Base-by-base conservation (phyloP, 495 filamentous ascomycete species). In the Cairneyella variabilis region DNA sequence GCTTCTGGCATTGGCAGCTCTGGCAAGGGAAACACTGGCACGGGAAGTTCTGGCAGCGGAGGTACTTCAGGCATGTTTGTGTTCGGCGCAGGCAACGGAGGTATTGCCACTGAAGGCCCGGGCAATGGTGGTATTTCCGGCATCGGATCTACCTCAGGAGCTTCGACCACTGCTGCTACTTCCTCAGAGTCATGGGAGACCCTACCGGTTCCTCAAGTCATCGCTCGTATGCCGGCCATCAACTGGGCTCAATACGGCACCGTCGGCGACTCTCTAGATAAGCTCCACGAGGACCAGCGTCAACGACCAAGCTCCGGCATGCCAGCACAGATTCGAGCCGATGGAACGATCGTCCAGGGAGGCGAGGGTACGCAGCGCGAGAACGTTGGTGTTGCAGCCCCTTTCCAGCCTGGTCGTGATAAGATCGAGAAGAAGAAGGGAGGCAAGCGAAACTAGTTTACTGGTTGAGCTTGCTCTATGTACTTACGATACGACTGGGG, bases 241-340 rank as follows among this genome's bases (percentile, higher is more conserved):
- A 95, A 95, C 71, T 96, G 91, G 91, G 80, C 81, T 5, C 89
- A 95, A 64, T 96, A 96, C 65, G 85, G 85, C 53, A 74, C 95
- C 16, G 83, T 90, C 1, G 90, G 90, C 22, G 84, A 87, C 51
- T 75, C 85, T 10, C 69, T 96, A 39, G 89, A 95, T 64, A 85
- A 84, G 66, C 74, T 95, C 58, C 91, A 96, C 69, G 77, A 80
- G 50, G 86, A 93, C 68, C 89, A 95, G 67, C 59, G 79, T 25
- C 68, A 69, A 44, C 74, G 86, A 34, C 90, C 90, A 0, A 71
- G 68, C 21, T 58, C 77, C 14, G 85, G 83, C 1, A 68, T 73
- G 41, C 83, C 85, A 5, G 61, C 65, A 5, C 28, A 52, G 10
- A 11, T 78, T 0, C 62, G 65, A 0, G 52, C 69, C 0, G 58